Base-by-base conservation (phyloP, 2,329 filamentous ascomycete genomes). In the Ambrosiella xylebori region DNA sequence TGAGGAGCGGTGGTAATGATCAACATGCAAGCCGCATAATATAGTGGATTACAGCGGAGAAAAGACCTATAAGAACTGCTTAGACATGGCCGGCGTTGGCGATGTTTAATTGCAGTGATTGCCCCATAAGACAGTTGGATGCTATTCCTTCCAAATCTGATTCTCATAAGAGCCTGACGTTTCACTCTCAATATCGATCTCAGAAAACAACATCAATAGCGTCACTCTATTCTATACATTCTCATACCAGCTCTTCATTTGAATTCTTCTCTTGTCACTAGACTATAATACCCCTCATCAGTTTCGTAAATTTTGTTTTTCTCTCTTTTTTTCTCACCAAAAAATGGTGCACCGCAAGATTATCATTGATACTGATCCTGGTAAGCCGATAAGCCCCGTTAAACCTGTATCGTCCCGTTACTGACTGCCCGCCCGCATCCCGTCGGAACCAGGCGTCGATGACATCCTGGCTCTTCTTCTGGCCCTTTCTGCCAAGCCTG, bases 301-400 rank as follows among this genome's bases (percentile, higher is more conserved):
- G 4, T 27, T 27, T 47, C 4, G 19, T 47, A 47, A 36, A 27
- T 35, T 51, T 35, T 51, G 12, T 51, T 36, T 7, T 19, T 36
- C 19, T 51, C 17, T 7, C 27, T 11, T 39, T 51, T 54, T 44
- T 15, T 19, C 15, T 41, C 38, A 54, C 7, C 44, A 38, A 19
- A 41, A 52, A 59, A 86, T 87, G 84, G 75, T 80, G 58, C 78
- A 82, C 36, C 81, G 80, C 65, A 82, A 85, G 65, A 84, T 98
- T 64, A 96, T 98, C 65, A 93, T 98, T 65, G 93, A 98, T 68
- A 97, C 91, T 1, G 93, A 97, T 68, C 91, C 91, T 64, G 73
- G 90, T 87, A 75, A 63, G 68, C 63, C 36, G 1, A 54, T 54
- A 54, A 40, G 38, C 38, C 13, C 47, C 47, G 12, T 27, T 51